Conservation (phyloP, 2,329 filamentous ascomycete genomes). For the Colletotrichum sp. region DNA sequence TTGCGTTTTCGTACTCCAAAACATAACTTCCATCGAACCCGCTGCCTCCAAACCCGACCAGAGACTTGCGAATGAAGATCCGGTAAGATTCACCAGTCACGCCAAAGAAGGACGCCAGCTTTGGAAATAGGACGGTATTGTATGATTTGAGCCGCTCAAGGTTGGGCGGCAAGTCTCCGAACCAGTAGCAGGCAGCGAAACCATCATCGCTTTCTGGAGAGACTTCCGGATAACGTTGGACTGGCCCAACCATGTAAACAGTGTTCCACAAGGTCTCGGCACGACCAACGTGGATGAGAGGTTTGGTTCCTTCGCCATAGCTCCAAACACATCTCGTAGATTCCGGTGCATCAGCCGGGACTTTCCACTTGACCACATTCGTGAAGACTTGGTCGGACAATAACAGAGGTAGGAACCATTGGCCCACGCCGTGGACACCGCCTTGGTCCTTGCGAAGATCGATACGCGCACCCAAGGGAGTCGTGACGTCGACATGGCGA, state of each 20-base stretch:
- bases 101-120: slow-evolving; percentile 12
- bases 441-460: slow-evolving; percentile 15
- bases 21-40: slow-evolving; percentile 18
- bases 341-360: slow-evolving; percentile 5
- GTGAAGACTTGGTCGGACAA: slow-evolving; percentile 3
- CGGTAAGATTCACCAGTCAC: slow-evolving; percentile 9
- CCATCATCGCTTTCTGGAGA: neutral
- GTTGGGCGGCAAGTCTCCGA: slow-evolving; percentile 14
- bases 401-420: slow-evolving; percentile 21
- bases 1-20: slow-evolving; percentile 17
- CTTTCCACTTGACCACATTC: slow-evolving; percentile 16
- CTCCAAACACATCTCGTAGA: slow-evolving; percentile 23
- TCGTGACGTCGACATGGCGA: slow-evolving; percentile 8
- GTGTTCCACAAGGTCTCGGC: slow-evolving; percentile 7
- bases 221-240: slow-evolving; percentile 2
- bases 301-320: slow-evolving; percentile 18
- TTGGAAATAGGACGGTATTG: slow-evolving; percentile 16
- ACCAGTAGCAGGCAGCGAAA: slow-evolving; percentile 19
- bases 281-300: slow-evolving; percentile 3
- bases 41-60: slow-evolving; percentile 6
- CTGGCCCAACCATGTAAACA: slow-evolving; percentile 22
- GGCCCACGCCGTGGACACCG: slow-evolving; percentile 6
- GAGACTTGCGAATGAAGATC: slow-evolving; percentile 18
- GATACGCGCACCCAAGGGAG: slow-evolving; percentile 17
- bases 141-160: slow-evolving; percentile 12